A percentile compares a stretch with the other conserved stretches of the same genome.
Evolutionary conservation across 441 rosid species (phyloP).

Genomic region (Gossypium davidsonii): DNA sequence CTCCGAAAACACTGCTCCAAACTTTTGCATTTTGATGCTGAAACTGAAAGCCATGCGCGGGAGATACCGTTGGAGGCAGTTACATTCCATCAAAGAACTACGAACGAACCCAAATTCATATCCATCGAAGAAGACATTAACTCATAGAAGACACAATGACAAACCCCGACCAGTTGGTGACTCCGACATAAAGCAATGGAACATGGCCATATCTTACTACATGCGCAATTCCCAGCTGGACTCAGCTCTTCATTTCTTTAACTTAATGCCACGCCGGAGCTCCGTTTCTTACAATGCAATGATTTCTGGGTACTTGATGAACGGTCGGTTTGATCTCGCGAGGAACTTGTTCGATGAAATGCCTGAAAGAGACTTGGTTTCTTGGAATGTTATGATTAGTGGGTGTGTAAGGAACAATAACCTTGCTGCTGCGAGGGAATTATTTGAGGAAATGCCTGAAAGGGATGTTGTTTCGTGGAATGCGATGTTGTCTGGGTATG

Average conservation of each 20-base stretch:
- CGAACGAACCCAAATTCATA: conserved; percentile 21
- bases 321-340: conserved; percentile 29
- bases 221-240: conserved; percentile 36
- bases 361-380: conserved; percentile 43
- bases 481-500: conserved; percentile 67
- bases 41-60: conserved; percentile 35
- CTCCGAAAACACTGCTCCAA: not conserved
- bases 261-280: conserved; percentile 45
- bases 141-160: conserved; percentile 15
- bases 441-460: conserved; percentile 53
- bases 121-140: conserved; percentile 32
- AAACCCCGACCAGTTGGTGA: conserved; percentile 20
- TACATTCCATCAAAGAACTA: conserved; percentile 16
- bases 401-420: conserved; percentile 41
- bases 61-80: conserved; percentile 24
- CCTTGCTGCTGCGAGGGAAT: conserved; percentile 40
- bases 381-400: conserved; percentile 49
- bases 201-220: conserved; percentile 36
- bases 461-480: conserved; percentile 70
- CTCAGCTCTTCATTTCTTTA: conserved; percentile 33
- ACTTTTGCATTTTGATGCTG: not conserved
- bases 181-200: conserved; percentile 39
- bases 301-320: conserved; percentile 37
- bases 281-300: conserved; percentile 44
- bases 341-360: conserved; percentile 42